Percentiles rank a stretch among this genome's conserved stretches.
These are phyloP conservation scores for Aquilaria malaccensis DNA, from an alignment of 345 rosid species.

Conservation along the genomic window DNA sequence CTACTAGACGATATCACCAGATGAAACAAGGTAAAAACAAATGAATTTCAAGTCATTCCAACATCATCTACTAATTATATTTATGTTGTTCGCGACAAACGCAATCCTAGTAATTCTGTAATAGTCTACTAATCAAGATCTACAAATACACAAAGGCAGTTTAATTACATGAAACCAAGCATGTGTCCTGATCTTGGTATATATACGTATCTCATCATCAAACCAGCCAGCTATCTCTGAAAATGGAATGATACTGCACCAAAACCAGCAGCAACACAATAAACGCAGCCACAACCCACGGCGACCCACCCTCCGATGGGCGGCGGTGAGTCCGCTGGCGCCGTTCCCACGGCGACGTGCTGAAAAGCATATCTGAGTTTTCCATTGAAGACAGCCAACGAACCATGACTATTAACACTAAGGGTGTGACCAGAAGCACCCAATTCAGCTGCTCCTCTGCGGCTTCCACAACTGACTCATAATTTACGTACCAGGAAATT, in stretches of 20 bases:
- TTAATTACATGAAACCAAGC: too few relatives aligned
- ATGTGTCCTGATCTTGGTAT: too few relatives aligned
- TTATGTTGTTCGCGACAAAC: too few relatives aligned
- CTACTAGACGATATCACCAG: too few relatives aligned
- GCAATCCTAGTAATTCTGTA: too few relatives aligned
- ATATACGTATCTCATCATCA: background rate
- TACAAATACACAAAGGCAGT: too few relatives aligned
- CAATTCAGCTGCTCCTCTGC: constrained; percentile 46
- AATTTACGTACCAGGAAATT: constrained; percentile 55
- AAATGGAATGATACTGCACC: constrained; percentile 62
- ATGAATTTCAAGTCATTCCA: too few relatives aligned
- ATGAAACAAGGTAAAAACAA: too few relatives aligned
- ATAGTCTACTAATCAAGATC: too few relatives aligned
- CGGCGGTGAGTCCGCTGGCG: constrained; percentile 31
- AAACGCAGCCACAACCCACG: constrained; percentile 91
- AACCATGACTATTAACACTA: constrained; percentile 45
- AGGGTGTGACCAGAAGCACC: constrained; percentile 53
- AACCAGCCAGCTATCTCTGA: constrained; percentile 55
- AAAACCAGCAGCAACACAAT: constrained; percentile 66
- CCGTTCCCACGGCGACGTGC: constrained; percentile 44
- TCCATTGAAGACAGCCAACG: constrained; percentile 66
- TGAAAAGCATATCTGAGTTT: constrained; percentile 36
- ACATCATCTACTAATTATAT: too few relatives aligned
- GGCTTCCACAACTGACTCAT: constrained; percentile 50
- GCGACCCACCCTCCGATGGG: constrained; percentile 71